Evolutionary conservation across 176 grass and related monocot genomes (phyloP).

Genomic region (Saccharum officinarum): DNA sequence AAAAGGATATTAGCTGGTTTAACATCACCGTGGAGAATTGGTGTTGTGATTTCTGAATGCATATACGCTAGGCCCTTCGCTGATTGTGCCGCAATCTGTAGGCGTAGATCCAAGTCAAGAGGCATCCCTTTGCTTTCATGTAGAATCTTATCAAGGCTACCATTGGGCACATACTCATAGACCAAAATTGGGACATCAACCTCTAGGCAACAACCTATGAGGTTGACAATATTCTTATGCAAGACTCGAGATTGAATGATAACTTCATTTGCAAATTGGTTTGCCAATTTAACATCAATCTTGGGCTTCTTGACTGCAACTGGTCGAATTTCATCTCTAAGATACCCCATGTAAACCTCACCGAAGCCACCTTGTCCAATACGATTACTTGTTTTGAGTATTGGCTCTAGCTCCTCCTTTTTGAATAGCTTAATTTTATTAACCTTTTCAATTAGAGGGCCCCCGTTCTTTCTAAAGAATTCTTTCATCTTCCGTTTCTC

Average conservation of each 20-base stretch:
- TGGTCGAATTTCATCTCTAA: slow-evolving; percentile 19
- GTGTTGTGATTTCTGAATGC: slow-evolving; percentile 17
- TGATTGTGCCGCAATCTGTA: slow-evolving; percentile 26
- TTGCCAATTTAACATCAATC: neutral
- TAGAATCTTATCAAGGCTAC: slow-evolving; percentile 28
- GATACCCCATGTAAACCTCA: slow-evolving; percentile 36
- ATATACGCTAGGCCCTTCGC: slow-evolving; percentile 37
- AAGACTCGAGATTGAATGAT: slow-evolving; percentile 45
- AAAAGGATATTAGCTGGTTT: slow-evolving; percentile 17
- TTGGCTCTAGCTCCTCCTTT: slow-evolving; percentile 9
- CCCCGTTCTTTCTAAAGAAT: neutral
- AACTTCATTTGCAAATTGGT: slow-evolving; percentile 51
- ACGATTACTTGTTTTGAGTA: neutral
- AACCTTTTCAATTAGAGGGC: neutral
- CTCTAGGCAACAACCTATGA: slow-evolving; percentile 41
- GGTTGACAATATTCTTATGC: slow-evolving; percentile 44
- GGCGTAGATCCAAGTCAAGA: neutral
- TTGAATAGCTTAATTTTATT: slow-evolving; percentile 17
- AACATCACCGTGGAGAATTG: slow-evolving; percentile 21
- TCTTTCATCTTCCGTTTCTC: slow-evolving; percentile 18
- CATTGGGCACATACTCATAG: slow-evolving; percentile 40
- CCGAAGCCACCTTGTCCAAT: slow-evolving; percentile 19
- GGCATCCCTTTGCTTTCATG: neutral
- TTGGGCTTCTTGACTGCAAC: slow-evolving; percentile 47
- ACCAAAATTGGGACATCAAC: slow-evolving; percentile 43